Evolutionary conservation across 139 green algal genomes (phyloP).

Genomic region (Coelastrella sp.): DNA sequence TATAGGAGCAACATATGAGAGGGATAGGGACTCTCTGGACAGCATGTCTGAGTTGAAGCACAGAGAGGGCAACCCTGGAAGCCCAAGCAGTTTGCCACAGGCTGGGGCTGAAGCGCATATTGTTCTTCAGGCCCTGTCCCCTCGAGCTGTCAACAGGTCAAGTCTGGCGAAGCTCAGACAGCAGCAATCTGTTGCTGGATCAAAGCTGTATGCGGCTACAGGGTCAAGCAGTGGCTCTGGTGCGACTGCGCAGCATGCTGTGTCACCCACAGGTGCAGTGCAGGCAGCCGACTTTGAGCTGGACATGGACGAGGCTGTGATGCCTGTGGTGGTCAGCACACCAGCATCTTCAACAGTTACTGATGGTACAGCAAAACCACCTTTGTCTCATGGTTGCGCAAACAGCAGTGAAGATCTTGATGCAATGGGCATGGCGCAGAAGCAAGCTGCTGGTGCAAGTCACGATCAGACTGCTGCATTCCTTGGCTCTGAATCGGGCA

Average conservation of each 20-base stretch:
- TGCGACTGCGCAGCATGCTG: background rate
- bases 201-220: background rate
- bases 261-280: background rate
- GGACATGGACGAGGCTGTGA: background rate
- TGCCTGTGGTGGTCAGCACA: background rate
- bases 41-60: too few species aligned
- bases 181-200: background rate
- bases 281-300: constrained; percentile 10
- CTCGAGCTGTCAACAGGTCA: background rate
- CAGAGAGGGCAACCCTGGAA: too few species aligned
- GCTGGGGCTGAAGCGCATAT: background rate
- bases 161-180: background rate
- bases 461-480: too few species aligned
- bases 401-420: too few species aligned
- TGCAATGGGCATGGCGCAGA: too few species aligned
- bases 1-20: too few species aligned
- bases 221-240: background rate
- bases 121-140: background rate
- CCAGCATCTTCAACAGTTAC: background rate
- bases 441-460: too few species aligned
- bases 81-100: background rate
- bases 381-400: too few species aligned
- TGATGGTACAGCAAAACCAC: too few species aligned
- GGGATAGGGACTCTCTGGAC: too few species aligned
- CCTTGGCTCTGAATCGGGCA: too few species aligned